Percentiles rank a stretch among this genome's conserved stretches.
These are phyloP conservation scores for Calocybe indica DNA, from an alignment of 768 basidiomycete genomes.

Conservation along the genomic window DNA sequence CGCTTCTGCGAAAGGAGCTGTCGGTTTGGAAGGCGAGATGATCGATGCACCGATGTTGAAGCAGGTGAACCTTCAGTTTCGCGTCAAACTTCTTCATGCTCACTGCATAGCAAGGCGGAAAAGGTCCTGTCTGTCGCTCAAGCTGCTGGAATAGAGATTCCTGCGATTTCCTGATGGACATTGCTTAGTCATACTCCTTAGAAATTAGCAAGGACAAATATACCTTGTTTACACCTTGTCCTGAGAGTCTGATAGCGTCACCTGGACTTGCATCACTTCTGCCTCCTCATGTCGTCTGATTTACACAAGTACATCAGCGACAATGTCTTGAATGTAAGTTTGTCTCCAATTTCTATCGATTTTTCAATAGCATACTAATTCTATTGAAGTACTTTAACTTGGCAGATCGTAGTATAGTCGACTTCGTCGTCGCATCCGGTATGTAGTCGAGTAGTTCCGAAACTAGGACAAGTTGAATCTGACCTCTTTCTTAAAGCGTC, in stretches of 20 bases:
- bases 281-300: constrained; percentile 46
- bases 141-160: too few relatives aligned
- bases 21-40: constrained; percentile 80
- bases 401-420: constrained; percentile 77
- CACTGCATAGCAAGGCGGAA: too few relatives aligned
- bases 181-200: too few relatives aligned
- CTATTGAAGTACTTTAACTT: constrained; percentile 47
- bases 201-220: too few relatives aligned
- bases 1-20: constrained; percentile 52
- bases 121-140: too few relatives aligned
- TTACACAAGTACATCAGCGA: constrained; percentile 74
- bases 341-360: not conserved
- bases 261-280: not conserved
- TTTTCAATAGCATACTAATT: constrained; percentile 38
- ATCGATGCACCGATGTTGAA: constrained; percentile 90
- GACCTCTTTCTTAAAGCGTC: constrained; percentile 44
- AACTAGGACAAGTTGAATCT: constrained; percentile 3
- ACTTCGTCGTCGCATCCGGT: constrained; percentile 88
- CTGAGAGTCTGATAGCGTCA: too few relatives aligned
- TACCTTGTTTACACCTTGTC: too few relatives aligned
- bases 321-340: constrained; percentile 62
- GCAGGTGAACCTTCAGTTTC: constrained; percentile 24
- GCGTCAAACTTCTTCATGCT: too few relatives aligned
- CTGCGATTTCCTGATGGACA: too few relatives aligned
- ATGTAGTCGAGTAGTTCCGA: constrained; percentile 13